These are phyloP conservation scores for Rhizoclosmatium globosum DNA, from an alignment of 192 early-diverging fungal genomes.

Conservation along the genomic window DNA sequence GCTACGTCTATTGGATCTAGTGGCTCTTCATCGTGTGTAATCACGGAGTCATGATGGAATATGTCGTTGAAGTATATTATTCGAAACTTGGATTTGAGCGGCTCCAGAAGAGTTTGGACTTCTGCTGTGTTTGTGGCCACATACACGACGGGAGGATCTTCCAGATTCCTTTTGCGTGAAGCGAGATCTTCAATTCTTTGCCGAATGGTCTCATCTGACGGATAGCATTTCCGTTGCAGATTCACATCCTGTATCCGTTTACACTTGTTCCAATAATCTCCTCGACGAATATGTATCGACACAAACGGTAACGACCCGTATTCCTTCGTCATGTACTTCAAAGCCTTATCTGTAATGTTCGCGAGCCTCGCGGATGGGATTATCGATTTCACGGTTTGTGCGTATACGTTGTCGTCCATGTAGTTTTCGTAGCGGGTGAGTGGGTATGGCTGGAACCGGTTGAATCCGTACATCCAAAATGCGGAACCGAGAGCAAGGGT, in stretches of 20 bases:
- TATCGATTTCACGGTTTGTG: slow-evolving; percentile 3
- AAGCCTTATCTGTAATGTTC: background rate
- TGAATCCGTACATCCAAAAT: slow-evolving; percentile 52
- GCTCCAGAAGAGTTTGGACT: slow-evolving; percentile 6
- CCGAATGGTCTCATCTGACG: background rate
- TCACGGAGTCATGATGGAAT: background rate
- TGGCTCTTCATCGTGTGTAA: background rate
- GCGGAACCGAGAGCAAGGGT: slow-evolving; percentile 40
- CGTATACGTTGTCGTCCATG: slow-evolving; percentile 27
- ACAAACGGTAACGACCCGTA: slow-evolving; percentile 36
- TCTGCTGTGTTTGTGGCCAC: slow-evolving; percentile 30
- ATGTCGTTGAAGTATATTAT: slow-evolving; percentile 35
- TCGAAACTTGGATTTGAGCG: background rate
- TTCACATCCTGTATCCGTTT: slow-evolving; percentile 20
- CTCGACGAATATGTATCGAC: slow-evolving; percentile 41
- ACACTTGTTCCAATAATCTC: slow-evolving; percentile 51
- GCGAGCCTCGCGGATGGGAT: background rate
- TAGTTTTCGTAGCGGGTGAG: slow-evolving; percentile 36
- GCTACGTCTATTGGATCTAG: slow-evolving; percentile 28
- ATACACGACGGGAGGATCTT: slow-evolving; percentile 17
- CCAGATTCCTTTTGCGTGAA: background rate
- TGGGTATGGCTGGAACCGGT: slow-evolving; percentile 39
- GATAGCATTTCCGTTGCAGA: slow-evolving; percentile 32
- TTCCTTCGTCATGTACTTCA: background rate
- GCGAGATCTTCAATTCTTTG: background rate